These are phyloP conservation scores for Leccinellum rugosiceps DNA, from an alignment of 768 basidiomycete genomes.

Conservation along the genomic window DNA sequence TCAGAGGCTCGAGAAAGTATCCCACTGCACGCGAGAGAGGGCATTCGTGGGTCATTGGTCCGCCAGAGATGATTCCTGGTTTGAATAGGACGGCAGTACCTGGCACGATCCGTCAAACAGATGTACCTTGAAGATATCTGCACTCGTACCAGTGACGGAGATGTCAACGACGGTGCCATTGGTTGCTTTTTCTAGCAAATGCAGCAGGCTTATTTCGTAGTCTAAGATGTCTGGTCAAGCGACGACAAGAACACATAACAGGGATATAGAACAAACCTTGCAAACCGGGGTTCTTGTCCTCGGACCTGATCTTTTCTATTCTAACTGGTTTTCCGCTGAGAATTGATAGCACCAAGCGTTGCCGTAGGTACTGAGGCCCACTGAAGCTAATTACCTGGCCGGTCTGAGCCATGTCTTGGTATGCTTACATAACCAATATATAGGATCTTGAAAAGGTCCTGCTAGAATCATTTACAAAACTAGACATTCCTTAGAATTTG, in stretches of 20 bases:
- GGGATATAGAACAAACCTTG: conserved; percentile 49
- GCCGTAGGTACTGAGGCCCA: conserved; percentile 80
- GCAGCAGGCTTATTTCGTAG: conserved; percentile 87
- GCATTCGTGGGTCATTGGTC: conserved; percentile 79
- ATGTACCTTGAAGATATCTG: neutral
- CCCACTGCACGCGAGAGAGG: conserved; percentile 86
- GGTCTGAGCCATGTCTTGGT: conserved; percentile 36
- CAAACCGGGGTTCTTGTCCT: conserved; percentile 95
- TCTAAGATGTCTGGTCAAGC: conserved; percentile 44
- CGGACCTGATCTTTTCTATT: conserved; percentile 83
- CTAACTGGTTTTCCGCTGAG: conserved; percentile 82
- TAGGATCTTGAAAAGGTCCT: too few species aligned
- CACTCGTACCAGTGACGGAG: conserved; percentile 78
- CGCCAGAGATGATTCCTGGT: conserved; percentile 89
- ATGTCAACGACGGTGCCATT: conserved; percentile 97
- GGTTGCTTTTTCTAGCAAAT: conserved; percentile 85
- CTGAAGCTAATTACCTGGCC: conserved; percentile 55
- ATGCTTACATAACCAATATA: conserved; percentile 26
- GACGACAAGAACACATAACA: neutral
- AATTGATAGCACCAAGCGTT: conserved; percentile 84
- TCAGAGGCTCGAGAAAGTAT: conserved; percentile 88
- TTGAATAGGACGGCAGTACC: conserved; percentile 91
- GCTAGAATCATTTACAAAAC: neutral
- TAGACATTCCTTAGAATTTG: conserved; percentile 15
- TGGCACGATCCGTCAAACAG: conserved; percentile 27